Base-by-base conservation (phyloP, 129 eudicot genomes). In the Arctium lappa region DNA sequence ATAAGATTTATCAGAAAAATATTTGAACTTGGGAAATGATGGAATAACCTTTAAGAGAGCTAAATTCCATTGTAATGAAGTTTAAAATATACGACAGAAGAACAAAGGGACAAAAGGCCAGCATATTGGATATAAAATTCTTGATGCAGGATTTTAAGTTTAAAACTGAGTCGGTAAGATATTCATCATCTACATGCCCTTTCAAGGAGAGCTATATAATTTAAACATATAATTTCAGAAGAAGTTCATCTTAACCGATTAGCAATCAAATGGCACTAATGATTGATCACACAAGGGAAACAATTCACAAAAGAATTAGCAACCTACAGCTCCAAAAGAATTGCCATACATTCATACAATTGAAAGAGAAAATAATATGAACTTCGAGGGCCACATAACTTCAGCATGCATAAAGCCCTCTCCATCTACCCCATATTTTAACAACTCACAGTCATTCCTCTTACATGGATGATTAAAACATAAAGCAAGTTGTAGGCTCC, bases 51-150 rank as follows among this genome's bases (percentile, higher is more conserved):
- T 74, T 22, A 9, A 11, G 65, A 27, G 48, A 44, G 69, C 31
- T 30, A 73, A 48, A 73, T 63, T 72, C 74, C 75, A 78, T 40
- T 68, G 39, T 48, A 80, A 74, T 48, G 50, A 74, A 65, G 72
- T 65, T 46, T 48, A 72, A 40, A 68, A 13, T 16, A 75, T 73
- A 80, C n/a, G 46, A 79, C 18, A 4, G 4, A 72, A 72, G 34
- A 6, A 39, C 56, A 30, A 29, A 34, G 22, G 66, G 74, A 72
- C 74, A 56, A 63, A 70, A 6, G 34, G 79, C 75, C 69, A 50
- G 79, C 72, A 39, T 73, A 30, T 13, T 62, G 38, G 11, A 72
- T 56, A 37, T 39, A 72, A 72, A 34, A 50, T 39, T 40, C 65
- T 44, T 69, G 32, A 71, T 68, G 48, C 7, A 4, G 62, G 46